phyloP scores from a whole-genome alignment of 768 basidiomycete genomes.

The Russula olivacea region DNA sequence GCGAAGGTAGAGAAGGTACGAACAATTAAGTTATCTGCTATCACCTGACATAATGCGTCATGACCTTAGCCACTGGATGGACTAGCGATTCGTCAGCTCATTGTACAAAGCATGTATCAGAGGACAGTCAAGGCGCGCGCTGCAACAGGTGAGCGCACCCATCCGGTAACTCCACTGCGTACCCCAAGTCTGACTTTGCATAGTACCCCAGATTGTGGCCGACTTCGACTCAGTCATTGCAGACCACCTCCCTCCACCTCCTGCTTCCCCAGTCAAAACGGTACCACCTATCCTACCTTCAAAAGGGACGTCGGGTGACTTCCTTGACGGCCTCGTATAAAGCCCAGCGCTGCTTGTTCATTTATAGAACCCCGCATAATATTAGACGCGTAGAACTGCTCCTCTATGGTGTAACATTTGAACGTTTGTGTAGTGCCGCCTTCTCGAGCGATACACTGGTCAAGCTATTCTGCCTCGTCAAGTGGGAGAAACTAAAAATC shows the following conservation, averaged over 20 bases:
- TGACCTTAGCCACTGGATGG: slow-evolving; percentile 51
- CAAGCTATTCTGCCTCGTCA: slow-evolving; percentile 14
- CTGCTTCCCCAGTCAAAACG: slow-evolving; percentile 20
- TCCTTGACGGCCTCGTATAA: slow-evolving; percentile 25
- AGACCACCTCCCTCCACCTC: slow-evolving; percentile 55
- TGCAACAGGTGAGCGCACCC: slow-evolving; percentile 35
- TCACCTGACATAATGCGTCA: not conserved
- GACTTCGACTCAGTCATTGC: slow-evolving; percentile 71
- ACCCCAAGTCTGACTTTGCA: slow-evolving; percentile 9
- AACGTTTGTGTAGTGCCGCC: not conserved
- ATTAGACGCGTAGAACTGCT: slow-evolving; percentile 12
- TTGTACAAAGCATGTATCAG: slow-evolving; percentile 55
- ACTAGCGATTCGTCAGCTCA: slow-evolving; percentile 54
- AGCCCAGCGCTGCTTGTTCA: not conserved
- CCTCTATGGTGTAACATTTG: not conserved
- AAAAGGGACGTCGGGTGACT: slow-evolving; percentile 20
- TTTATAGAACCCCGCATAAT: slow-evolving; percentile 14
- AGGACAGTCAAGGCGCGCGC: slow-evolving; percentile 47
- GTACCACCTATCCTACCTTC: slow-evolving; percentile 22
- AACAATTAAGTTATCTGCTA: not conserved
- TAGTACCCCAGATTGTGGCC: slow-evolving; percentile 39
- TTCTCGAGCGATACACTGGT: not conserved
- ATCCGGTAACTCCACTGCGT: not conserved
- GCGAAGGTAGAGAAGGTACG: slow-evolving; percentile 34
- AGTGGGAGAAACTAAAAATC: slow-evolving; percentile 16